These are phyloP conservation scores for Pythium biforme DNA, from an alignment of 352 stramenopile genomes.

Conservation along the genomic window DNA sequence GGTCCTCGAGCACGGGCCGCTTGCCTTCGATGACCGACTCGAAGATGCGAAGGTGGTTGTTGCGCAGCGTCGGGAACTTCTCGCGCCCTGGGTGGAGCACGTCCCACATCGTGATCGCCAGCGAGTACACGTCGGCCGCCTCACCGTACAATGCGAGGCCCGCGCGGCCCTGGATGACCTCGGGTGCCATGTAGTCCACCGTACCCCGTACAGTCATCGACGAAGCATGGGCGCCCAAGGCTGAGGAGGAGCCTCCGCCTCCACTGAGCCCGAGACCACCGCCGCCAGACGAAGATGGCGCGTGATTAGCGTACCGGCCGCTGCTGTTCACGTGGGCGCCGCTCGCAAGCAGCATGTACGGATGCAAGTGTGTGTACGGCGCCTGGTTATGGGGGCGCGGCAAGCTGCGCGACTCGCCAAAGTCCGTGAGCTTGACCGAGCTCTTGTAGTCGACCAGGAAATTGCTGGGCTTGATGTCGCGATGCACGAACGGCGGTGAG, in stretches of 20 bases:
- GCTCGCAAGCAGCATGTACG: conserved; percentile 24
- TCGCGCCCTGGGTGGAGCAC: conserved; percentile 42
- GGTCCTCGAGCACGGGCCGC: conserved; percentile 29
- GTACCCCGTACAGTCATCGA: conserved; percentile 41
- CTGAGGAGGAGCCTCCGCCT: conserved; percentile 30
- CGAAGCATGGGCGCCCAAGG: conserved; percentile 10
- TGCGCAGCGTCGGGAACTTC: conserved; percentile 33
- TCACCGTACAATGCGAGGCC: conserved; percentile 36
- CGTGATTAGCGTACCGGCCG: conserved; percentile 12
- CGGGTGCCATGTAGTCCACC: conserved; percentile 57
- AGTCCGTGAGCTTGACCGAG: conserved; percentile 37
- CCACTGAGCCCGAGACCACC: conserved; percentile 19
- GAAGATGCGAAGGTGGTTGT: conserved; percentile 40
- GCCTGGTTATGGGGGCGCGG: conserved; percentile 13
- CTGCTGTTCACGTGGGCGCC: conserved; percentile 10
- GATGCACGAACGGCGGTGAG: conserved; percentile 62
- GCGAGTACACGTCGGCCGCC: conserved; percentile 52
- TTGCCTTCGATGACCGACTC: conserved; percentile 46
- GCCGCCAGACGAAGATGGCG: not conserved
- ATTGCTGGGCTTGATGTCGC: conserved; percentile 25
- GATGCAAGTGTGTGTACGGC: conserved; percentile 2
- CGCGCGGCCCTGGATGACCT: conserved; percentile 43
- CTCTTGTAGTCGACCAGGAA: conserved; percentile 61
- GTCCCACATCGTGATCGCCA: conserved; percentile 65
- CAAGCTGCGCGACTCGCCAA: conserved; percentile 36